Evolutionary conservation across 139 green algal genomes (phyloP), one percentile per base, ranked within the genome.

Genomic region (Coelastrella sp.): DNA sequence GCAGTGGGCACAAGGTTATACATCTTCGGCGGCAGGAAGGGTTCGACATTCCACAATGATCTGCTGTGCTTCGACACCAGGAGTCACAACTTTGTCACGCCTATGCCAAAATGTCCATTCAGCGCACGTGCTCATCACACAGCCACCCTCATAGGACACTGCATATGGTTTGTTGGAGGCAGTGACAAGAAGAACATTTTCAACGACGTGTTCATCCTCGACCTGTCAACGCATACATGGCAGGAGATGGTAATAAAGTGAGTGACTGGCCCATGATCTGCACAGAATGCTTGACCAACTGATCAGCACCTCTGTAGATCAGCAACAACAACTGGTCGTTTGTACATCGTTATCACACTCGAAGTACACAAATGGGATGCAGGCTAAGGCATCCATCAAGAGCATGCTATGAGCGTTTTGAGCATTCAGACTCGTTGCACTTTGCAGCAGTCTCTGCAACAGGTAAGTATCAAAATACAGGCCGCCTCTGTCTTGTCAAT

Each of bases 71-170:
- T 37, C 37, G 35, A 81, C 50, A 81, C 30, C 21, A 8, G 9
- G 2, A 50, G 48, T 5, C 9, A 37, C 6, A 21, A 23, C 6
- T 81, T 53, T 30, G 37, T 19, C 1, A 9, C 19, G 2, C 15
- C 2, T 6, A 17, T 53, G 3, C 73, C 73, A 2, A 5, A 48
- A 27, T 81, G 30, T 21, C 73, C 73, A 8, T 81, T 19, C 73
- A 53, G 23, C 17, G 45, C 73, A 17, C 77, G 77, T 45, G 77
- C 77, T 41, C 71, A 84, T 41, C 77, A 84, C 40, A 64, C 77
- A 6, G 77, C 77, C 15, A 84, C 77, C 17, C 40, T 84, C 9
- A 51, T 84, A n/a, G 60, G 60, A 37, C 21, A 41, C 2, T 15
- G 30, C 41, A 84, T 84, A 3, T 84, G 77, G 77, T 37, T 75